A percentile compares a stretch with the other conserved stretches of the same genome.
phyloP scores from a whole-genome alignment of 2,329 filamentous ascomycete genomes.

The Aspergillus sp. region DNA sequence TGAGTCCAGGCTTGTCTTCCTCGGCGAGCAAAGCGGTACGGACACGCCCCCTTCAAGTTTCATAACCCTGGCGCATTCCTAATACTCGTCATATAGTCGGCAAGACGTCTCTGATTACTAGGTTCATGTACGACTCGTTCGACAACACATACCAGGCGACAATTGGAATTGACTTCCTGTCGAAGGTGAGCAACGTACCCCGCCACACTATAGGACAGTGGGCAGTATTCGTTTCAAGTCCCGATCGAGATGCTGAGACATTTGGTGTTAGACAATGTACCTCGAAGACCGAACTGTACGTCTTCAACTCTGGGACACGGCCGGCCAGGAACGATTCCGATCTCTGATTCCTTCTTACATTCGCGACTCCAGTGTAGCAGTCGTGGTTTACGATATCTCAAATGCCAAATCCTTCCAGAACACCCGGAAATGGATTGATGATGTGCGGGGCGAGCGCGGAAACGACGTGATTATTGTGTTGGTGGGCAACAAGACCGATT shows the following conservation, averaged over 20 bases:
- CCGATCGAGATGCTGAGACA: not conserved
- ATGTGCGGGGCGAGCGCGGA: constrained; percentile 91
- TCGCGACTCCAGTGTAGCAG: constrained; percentile 94
- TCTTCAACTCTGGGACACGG: constrained; percentile 97
- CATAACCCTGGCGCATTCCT: constrained; percentile 12
- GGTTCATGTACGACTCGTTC: constrained; percentile 99
- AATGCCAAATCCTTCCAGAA: constrained; percentile 98
- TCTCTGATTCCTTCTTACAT: constrained; percentile 98
- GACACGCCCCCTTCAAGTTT: constrained; percentile 1
- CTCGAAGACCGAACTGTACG: constrained; percentile 97
- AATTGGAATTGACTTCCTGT: constrained; percentile 98
- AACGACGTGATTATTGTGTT: constrained; percentile 99
- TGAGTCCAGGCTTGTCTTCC: constrained; percentile 77
- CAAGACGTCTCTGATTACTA: constrained; percentile 97
- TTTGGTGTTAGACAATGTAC: constrained; percentile 82
- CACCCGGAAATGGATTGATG: constrained; percentile 99
- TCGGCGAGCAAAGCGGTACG: constrained; percentile 97
- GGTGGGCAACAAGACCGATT: constrained; percentile 98
- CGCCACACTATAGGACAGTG: not conserved
- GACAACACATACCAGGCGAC: constrained; percentile 99
- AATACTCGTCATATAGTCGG: constrained; percentile 64
- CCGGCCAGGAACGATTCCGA: constrained; percentile 95
- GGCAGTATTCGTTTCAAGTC: not conserved
- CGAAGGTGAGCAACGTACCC: constrained; percentile 66
- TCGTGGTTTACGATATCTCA: constrained; percentile 98